Conservation (phyloP, 768 basidiomycete species). For the Fomitopsis serialis region DNA sequence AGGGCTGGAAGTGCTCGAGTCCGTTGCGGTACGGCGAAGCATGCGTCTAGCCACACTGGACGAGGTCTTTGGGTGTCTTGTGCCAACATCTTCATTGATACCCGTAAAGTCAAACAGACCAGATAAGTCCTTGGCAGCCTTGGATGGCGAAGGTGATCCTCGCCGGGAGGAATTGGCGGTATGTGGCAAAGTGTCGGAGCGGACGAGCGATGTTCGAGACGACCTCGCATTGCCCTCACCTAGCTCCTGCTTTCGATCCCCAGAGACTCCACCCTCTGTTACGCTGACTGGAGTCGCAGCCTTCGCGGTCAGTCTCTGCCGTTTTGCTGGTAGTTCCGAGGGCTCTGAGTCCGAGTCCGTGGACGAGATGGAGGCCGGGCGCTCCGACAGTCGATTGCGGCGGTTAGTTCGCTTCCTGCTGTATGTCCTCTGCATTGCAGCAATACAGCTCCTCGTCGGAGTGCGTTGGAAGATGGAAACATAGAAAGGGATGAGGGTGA, state of each 20-base stretch:
- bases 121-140: slow-evolving; percentile 37
- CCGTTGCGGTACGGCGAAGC: slow-evolving; percentile 65
- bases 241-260: too few relatives aligned
- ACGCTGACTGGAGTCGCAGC: too few relatives aligned
- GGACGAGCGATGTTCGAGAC: background rate
- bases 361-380: background rate
- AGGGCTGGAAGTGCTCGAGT: slow-evolving; percentile 34
- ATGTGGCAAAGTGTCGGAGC: background rate
- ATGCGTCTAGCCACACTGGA: slow-evolving; percentile 56
- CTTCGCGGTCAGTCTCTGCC: slow-evolving; percentile 27
- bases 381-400: slow-evolving; percentile 4
- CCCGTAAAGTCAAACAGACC: slow-evolving; percentile 37
- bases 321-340: slow-evolving; percentile 21
- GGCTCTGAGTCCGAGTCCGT: background rate
- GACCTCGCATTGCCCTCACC: too few relatives aligned
- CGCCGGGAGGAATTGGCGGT: background rate
- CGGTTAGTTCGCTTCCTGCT: slow-evolving; percentile 26
- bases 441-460: background rate
- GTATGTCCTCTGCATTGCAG: slow-evolving; percentile 31
- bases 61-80: background rate
- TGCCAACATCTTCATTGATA: background rate
- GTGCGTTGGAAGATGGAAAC: background rate
- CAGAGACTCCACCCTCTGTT: too few relatives aligned
- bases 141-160: background rate
- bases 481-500: background rate